Base-by-base conservation (phyloP, 805 yeast species). In the Sugiyamaella chiloensis region DNA sequence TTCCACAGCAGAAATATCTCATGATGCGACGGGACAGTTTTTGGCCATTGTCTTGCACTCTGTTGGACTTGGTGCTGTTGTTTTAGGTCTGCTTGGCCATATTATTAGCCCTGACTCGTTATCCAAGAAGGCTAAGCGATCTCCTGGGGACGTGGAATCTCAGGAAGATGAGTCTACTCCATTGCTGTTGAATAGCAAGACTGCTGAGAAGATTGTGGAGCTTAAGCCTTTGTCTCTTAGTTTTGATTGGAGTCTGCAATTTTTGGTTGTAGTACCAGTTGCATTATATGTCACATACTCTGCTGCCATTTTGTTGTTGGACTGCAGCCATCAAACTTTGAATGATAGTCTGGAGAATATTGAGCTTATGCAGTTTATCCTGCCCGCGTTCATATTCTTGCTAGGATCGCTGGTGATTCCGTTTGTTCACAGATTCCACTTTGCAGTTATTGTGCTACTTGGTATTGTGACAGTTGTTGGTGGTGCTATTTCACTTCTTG, bases 221-320 rank as follows among this genome's bases (percentile, higher is more conserved):
- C 37, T 16, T 32, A 43, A 24, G 36, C 53, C 34, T 9, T 35
- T 29, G 32, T 48, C 40, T 23, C 40, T 30, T 32, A 44, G 82
- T 34, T 87, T 84, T 60, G 95, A 85, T 58, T 89, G 96, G 96
- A 73, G 83, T 12, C 54, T 87, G 14, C 96, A 89, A 62, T 87
- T 78, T 58, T 54, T 86, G 26, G 52, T 81, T 1, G 61, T 83
- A 14, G 87, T 84, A 11, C 96, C 96, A 2, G 44, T 83, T 11
- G 67, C 84, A 1, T 68, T 81, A 2, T 72, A 76, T 27, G 59
- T 83, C 29, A 59, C 81, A n/a, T 74, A 78, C 56, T 74, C 77
- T 47, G 65, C 74, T 30, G 82, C 84, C 4, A 75, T 72, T 50
- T 64, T 85, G 49, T 58, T 81, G 1, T 60, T 87, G 27, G 81